phyloP scores from a whole-genome alignment of 306 rosid genomes.

The Clitoria ternatea region DNA sequence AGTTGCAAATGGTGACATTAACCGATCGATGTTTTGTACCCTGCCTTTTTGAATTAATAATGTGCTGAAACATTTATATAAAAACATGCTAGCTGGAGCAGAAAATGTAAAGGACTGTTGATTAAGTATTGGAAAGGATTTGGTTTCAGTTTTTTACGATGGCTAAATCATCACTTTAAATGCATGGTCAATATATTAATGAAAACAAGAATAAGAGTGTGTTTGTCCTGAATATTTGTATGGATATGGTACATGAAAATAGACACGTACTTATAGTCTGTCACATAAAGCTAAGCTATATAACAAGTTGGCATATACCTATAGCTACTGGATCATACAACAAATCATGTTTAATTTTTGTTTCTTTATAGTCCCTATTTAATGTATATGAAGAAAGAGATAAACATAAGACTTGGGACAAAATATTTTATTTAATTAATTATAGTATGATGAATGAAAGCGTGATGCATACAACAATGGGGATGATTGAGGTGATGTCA shows the following conservation, averaged over 20 bases:
- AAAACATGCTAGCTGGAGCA: background rate
- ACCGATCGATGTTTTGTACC: background rate
- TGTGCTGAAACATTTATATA: background rate
- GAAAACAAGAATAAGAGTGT: background rate
- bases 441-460: too few species aligned
- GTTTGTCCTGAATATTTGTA: background rate
- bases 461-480: background rate
- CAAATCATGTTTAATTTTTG: background rate
- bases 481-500: conserved; percentile 30
- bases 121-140: background rate
- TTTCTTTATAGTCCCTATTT: background rate
- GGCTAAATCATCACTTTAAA: background rate
- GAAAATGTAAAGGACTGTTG: too few species aligned
- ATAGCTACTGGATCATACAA: background rate
- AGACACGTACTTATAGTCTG: too few species aligned
- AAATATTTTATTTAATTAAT: too few species aligned
- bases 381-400: background rate
- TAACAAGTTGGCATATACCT: background rate
- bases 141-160: background rate
- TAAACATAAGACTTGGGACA: background rate
- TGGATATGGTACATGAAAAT: background rate
- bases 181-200: background rate
- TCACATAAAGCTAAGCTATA: background rate
- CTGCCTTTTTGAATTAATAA: background rate
- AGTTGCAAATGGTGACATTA: conserved; percentile 28